Evolutionary conservation across 495 filamentous ascomycete genomes (phyloP).

Genomic region (Staphylotrichum tortipilum): DNA sequence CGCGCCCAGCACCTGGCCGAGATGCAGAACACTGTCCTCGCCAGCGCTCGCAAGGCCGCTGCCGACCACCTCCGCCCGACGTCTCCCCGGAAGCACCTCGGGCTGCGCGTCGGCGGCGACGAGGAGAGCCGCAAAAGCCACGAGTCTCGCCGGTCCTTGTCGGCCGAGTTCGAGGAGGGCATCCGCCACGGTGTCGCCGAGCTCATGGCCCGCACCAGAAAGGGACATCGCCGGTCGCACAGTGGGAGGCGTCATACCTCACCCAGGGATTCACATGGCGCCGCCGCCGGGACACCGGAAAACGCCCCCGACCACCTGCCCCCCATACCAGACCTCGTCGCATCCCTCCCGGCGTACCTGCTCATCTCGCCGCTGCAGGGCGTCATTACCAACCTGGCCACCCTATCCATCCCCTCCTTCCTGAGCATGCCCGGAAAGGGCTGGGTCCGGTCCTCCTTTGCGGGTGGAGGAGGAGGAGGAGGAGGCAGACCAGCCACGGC

Average conservation of each 20-base stretch:
- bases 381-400: slow-evolving; percentile 50
- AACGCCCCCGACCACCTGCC: slow-evolving; percentile 15
- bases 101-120: slow-evolving; percentile 33
- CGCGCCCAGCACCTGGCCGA: slow-evolving; percentile 55
- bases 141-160: slow-evolving; percentile 20
- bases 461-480: too few relatives aligned
- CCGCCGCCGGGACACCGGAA: too few relatives aligned
- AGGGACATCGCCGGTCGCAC: slow-evolving; percentile 5
- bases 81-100: slow-evolving; percentile 24
- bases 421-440: slow-evolving; percentile 10
- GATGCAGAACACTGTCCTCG: slow-evolving; percentile 39
- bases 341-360: slow-evolving; percentile 53
- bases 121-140: slow-evolving; percentile 27
- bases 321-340: slow-evolving; percentile 15
- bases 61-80: slow-evolving; percentile 13
- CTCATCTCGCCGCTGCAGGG: slow-evolving; percentile 73
- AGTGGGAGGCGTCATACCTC: slow-evolving; percentile 8
- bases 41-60: slow-evolving; percentile 15
- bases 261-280: too few relatives aligned
- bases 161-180: slow-evolving; percentile 27
- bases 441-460: slow-evolving; percentile 11
- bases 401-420: slow-evolving; percentile 37
- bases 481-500: too few relatives aligned
- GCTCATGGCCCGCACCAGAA: slow-evolving; percentile 27
- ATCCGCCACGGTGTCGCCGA: slow-evolving; percentile 34